phyloP scores from a whole-genome alignment of 257 asterid genomes.

The Solanum appendiculatum region DNA sequence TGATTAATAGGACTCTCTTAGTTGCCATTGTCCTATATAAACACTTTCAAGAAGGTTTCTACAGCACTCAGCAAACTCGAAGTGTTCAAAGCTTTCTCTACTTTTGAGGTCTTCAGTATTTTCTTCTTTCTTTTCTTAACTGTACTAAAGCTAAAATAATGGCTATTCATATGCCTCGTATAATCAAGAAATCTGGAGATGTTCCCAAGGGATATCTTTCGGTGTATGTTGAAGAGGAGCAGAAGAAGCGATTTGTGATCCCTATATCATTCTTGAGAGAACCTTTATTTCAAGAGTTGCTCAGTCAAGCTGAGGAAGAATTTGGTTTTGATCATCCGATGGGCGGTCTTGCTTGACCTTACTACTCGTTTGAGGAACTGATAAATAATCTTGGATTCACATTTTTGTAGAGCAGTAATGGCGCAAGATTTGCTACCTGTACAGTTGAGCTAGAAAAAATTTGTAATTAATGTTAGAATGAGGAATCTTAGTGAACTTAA shows the following conservation, averaged over 20 bases:
- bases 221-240: neutral
- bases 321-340: neutral
- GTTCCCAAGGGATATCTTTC: neutral
- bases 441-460: too few relatives aligned
- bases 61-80: neutral
- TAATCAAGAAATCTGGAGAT: neutral
- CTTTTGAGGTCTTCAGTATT: neutral
- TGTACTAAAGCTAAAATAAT: neutral
- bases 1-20: neutral
- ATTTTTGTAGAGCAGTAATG: too few relatives aligned
- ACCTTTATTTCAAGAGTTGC: neutral
- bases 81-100: neutral
- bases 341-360: neutral
- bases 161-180: neutral
- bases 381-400: neutral
- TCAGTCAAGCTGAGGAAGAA: neutral
- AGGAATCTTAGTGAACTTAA: too few relatives aligned
- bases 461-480: too few relatives aligned
- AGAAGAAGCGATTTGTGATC: neutral
- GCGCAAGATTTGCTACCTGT: too few relatives aligned
- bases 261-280: neutral
- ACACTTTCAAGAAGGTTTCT: neutral
- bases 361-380: neutral
- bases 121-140: neutral
- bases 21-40: neutral